phyloP scores from a whole-genome alignment of 352 stramenopile species.

The Pelagophyceae sp. region DNA sequence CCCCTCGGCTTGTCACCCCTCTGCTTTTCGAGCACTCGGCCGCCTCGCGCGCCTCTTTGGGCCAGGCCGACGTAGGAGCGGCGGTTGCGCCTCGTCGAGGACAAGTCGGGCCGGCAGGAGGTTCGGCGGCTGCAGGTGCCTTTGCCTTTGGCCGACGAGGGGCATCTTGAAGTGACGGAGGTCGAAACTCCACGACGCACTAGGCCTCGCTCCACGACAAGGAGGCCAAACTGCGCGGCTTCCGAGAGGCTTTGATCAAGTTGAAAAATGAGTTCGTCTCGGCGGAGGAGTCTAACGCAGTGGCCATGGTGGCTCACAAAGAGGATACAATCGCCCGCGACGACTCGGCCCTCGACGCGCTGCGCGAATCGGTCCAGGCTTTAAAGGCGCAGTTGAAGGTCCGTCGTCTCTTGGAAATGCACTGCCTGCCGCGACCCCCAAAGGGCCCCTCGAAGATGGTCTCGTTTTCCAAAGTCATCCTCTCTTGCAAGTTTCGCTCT shows the following conservation, averaged over 20 bases:
- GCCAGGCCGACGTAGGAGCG: too few species aligned
- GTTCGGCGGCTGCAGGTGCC: constrained; percentile 15
- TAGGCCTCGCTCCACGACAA: constrained; percentile 2
- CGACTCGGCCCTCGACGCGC: background rate
- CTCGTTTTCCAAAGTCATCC: too few species aligned
- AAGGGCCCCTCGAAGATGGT: too few species aligned
- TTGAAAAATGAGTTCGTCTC: constrained; percentile 22
- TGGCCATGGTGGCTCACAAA: background rate
- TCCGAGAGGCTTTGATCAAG: constrained; percentile 21
- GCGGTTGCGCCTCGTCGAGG: constrained; percentile 6
- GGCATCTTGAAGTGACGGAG: too few species aligned
- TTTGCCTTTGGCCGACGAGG: too few species aligned
- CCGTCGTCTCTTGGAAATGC: too few species aligned
- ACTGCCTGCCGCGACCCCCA: too few species aligned
- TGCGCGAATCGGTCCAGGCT: background rate
- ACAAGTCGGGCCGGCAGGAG: constrained; percentile 10
- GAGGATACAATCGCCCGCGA: background rate
- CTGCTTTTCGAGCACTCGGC: too few species aligned
- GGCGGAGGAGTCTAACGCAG: constrained; percentile 19
- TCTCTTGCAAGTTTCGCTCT: too few species aligned
- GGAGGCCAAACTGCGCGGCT: constrained; percentile 18
- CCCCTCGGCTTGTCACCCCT: too few species aligned
- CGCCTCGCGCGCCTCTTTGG: too few species aligned
- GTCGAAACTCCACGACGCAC: too few species aligned
- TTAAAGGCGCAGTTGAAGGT: background rate